Evolutionary conservation across 1,284 basidiomycete species (phyloP).

Genomic region (Cutaneotrichosporon dermatis): DNA sequence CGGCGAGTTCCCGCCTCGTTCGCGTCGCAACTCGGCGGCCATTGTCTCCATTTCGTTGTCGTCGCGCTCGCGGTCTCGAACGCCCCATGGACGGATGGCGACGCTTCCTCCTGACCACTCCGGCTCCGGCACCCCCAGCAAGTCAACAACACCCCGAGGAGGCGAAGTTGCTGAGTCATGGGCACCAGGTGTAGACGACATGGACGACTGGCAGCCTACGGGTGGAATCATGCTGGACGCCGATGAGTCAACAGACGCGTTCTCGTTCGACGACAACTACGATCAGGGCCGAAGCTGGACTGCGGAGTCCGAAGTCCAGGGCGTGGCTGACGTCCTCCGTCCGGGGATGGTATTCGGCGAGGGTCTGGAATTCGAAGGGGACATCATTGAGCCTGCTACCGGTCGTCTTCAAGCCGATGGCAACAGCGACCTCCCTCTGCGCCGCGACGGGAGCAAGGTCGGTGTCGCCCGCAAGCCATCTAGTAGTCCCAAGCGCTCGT

Average conservation of each 20-base stretch:
- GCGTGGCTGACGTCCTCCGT: slow-evolving; percentile 34
- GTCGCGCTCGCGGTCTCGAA: slow-evolving; percentile 40
- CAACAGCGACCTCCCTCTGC: slow-evolving; percentile 27
- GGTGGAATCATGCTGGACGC: slow-evolving; percentile 41
- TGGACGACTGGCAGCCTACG: slow-evolving; percentile 42
- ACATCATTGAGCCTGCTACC: slow-evolving; percentile 42
- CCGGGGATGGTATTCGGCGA: slow-evolving; percentile 45
- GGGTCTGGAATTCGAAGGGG: slow-evolving; percentile 45
- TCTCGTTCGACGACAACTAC: slow-evolving; percentile 22
- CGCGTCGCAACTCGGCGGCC: slow-evolving; percentile 31
- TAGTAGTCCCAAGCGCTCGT: slow-evolving; percentile 43
- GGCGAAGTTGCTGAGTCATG: slow-evolving; percentile 21
- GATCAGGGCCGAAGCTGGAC: slow-evolving; percentile 19
- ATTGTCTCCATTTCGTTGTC: slow-evolving; percentile 43
- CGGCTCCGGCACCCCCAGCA: slow-evolving; percentile 37
- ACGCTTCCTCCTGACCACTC: slow-evolving; percentile 22
- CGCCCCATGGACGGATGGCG: slow-evolving; percentile 30
- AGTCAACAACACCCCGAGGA: slow-evolving; percentile 24
- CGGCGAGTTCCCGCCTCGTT: slow-evolving; percentile 14
- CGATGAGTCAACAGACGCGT: slow-evolving; percentile 17
- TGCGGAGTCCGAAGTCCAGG: slow-evolving; percentile 18
- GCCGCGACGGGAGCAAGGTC: slow-evolving; percentile 41
- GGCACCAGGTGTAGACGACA: slow-evolving; percentile 27
- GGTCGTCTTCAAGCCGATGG: slow-evolving; percentile 24
- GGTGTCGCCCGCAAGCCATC: slow-evolving; percentile 20